A percentile compares a stretch with the other conserved stretches of the same genome.
Conservation (phyloP, 352 stramenopile species). For the Globisporangium splendens region DNA sequence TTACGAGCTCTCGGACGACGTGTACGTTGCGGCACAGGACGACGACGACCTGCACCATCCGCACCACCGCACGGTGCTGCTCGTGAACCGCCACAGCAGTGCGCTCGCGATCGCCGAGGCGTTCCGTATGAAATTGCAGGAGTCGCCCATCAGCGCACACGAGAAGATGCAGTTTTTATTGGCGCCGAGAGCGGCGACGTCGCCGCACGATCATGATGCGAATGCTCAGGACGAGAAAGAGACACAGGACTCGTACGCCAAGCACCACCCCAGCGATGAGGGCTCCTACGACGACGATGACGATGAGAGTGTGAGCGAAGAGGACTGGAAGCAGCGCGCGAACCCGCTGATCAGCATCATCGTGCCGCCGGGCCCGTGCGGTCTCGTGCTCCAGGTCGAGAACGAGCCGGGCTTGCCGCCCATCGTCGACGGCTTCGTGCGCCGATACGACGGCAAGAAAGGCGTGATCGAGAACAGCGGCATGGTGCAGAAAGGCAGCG, state of each 20-base stretch:
- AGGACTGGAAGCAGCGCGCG: slow-evolving; percentile 64
- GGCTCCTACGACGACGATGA: slow-evolving; percentile 27
- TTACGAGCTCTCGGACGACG: slow-evolving; percentile 50
- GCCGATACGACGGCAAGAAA: slow-evolving; percentile 58
- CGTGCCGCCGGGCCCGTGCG: slow-evolving; percentile 66
- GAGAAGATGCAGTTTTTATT: slow-evolving; percentile 65
- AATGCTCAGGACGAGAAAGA: not conserved
- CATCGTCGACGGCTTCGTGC: slow-evolving; percentile 73
- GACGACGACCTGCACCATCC: slow-evolving; percentile 10
- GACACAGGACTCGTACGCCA: slow-evolving; percentile 4
- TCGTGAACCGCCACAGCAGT: slow-evolving; percentile 25
- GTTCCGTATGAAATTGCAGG: slow-evolving; percentile 64
- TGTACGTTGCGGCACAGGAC: slow-evolving; percentile 18
- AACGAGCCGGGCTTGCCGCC: slow-evolving; percentile 27
- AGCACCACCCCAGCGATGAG: slow-evolving; percentile 12
- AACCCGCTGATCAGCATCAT: slow-evolving; percentile 68
- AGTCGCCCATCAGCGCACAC: slow-evolving; percentile 61
- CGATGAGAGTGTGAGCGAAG: slow-evolving; percentile 45
- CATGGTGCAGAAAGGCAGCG: slow-evolving; percentile 59
- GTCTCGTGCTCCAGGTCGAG: slow-evolving; percentile 64
- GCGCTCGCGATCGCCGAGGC: slow-evolving; percentile 59
- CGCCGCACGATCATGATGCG: not conserved
- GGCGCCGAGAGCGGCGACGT: slow-evolving; percentile 12
- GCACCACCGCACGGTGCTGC: slow-evolving; percentile 15
- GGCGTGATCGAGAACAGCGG: slow-evolving; percentile 75